These are phyloP conservation scores for Pisolithus sp. DNA, from an alignment of 768 basidiomycete genomes.

Conservation along the genomic window DNA sequence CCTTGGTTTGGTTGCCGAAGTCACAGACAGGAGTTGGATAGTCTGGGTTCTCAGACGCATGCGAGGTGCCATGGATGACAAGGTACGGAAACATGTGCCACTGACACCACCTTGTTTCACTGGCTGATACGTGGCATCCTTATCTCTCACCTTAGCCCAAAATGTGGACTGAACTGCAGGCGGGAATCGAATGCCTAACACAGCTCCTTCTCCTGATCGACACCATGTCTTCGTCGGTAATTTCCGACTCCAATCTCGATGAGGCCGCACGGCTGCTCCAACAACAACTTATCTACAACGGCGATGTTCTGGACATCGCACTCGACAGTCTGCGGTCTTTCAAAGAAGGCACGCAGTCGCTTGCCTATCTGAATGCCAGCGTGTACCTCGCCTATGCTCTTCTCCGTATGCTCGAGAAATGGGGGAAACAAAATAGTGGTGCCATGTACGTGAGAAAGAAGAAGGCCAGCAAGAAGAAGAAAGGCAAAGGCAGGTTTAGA, in stretches of 20 bases:
- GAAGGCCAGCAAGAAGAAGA: constrained; percentile 48
- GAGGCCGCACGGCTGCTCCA: constrained; percentile 81
- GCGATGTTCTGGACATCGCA: constrained; percentile 86
- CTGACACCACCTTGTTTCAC: constrained; percentile 1
- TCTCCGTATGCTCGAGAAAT: constrained; percentile 85
- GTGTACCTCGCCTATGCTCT: constrained; percentile 80
- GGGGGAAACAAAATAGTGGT: constrained; percentile 64
- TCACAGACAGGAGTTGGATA: constrained; percentile 82
- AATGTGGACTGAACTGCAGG: constrained; percentile 89
- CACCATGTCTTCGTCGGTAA: constrained; percentile 54
- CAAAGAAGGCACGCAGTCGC: constrained; percentile 70
- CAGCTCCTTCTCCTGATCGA: constrained; percentile 89
- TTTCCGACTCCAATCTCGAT: constrained; percentile 37
- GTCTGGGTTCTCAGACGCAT: constrained; percentile 87
- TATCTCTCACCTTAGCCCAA: constrained; percentile 58
- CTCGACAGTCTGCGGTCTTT: constrained; percentile 72
- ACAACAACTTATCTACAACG: constrained; percentile 91
- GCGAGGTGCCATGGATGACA: constrained; percentile 85
- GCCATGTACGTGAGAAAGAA: constrained; percentile 71
- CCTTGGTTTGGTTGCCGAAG: constrained; percentile 75
- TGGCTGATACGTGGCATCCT: constrained; percentile 8
- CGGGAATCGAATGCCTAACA: constrained; percentile 89
- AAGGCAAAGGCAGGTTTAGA: constrained; percentile 40
- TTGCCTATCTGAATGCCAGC: constrained; percentile 82
- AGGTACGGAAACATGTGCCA: constrained; percentile 42